Evolutionary conservation across 2,329 filamentous ascomycete genomes (phyloP), one percentile per base, ranked within the genome.

Genomic region (Stagonosporopsis vannaccii): DNA sequence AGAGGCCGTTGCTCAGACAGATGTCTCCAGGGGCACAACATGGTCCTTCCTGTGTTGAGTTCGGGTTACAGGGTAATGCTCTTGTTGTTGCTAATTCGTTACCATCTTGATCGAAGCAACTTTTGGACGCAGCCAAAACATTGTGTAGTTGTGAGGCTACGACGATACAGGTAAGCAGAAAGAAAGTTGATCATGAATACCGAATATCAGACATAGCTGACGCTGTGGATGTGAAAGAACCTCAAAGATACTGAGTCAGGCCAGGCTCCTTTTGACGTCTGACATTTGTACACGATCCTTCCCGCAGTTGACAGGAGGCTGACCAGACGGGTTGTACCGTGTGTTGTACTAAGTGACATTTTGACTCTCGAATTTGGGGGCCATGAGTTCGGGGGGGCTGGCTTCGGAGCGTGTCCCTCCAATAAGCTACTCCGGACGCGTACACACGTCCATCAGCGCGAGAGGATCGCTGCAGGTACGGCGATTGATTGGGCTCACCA

Each of bases 1-100:
- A 58, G 11, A 58, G 44, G 8, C 44, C 40, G 20, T 58, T 58
- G 26, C 55, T 58, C 19, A 58, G 39, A 28, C 55, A 58, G 15
- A 58, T 50, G 28, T 49, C 32, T 5, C 55, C 44, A 11, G 40
- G 36, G 1, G 35, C 30, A 26, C 54, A 57, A 25, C 54, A 58
- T 39, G 37, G 48, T 4, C 41, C 32, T 15, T 58, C 55, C 25
- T 37, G 35, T 22, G 39, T 28, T 17, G 48, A 47, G 9, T 57
- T 28, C 35, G 47, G 36, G 15, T 33, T 30, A 23, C 54, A 57
- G 5, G 53, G 42, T 8, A 57, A 23, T 26, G 35, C 46, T 33
- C 22, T 35, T 8, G 2, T 8, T 2, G 46, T 32, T 11, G 36
- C 17, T 20, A 49, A 20, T 11, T 49, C 25, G n/a, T 41, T 49